A percentile compares a stretch with the other conserved stretches of the same genome.
phyloP scores from a whole-genome alignment of 1,284 basidiomycete species.

The Trichosporon ovoides region DNA sequence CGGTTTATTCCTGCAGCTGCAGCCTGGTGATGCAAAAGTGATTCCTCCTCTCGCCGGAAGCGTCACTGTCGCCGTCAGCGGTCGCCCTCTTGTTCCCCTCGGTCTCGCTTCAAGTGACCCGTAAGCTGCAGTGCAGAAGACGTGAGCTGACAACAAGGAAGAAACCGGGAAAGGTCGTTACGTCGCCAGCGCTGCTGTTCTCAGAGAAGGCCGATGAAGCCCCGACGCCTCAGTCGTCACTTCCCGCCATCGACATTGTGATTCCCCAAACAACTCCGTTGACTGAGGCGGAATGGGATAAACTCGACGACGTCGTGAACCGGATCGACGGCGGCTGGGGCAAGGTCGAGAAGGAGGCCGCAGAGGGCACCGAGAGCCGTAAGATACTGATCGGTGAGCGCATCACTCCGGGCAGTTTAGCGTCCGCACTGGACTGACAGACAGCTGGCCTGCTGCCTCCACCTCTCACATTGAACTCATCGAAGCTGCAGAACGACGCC shows the following conservation, averaged over 20 bases:
- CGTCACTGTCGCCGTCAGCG: constrained; percentile 6
- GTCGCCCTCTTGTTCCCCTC: background rate
- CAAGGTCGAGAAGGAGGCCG: constrained; percentile 14
- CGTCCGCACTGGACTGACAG: background rate
- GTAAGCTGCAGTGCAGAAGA: background rate
- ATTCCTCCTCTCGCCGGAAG: constrained; percentile 8
- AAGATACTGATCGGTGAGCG: constrained; percentile 67
- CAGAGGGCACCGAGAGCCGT: constrained; percentile 50
- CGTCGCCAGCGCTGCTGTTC: constrained; percentile 6
- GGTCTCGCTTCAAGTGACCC: background rate
- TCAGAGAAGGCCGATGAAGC: background rate
- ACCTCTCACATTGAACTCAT: constrained; percentile 64
- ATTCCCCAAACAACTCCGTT: constrained; percentile 32
- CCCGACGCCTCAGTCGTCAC: background rate
- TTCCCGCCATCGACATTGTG: constrained; percentile 37
- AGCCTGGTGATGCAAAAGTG: background rate
- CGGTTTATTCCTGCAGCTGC: constrained; percentile 4
- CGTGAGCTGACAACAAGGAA: background rate
- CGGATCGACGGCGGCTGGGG: constrained; percentile 31
- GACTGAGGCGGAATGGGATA: constrained; percentile 60
- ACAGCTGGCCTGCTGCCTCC: constrained; percentile 78
- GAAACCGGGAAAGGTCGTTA: background rate
- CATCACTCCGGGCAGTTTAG: background rate
- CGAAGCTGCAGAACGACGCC: constrained; percentile 69
- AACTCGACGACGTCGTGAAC: constrained; percentile 65